Percentiles rank a stretch among this genome's conserved stretches.
These are phyloP conservation scores for Pseudogymnoascus sp. DNA, from an alignment of 2,329 filamentous ascomycete species.

Conservation along the genomic window DNA sequence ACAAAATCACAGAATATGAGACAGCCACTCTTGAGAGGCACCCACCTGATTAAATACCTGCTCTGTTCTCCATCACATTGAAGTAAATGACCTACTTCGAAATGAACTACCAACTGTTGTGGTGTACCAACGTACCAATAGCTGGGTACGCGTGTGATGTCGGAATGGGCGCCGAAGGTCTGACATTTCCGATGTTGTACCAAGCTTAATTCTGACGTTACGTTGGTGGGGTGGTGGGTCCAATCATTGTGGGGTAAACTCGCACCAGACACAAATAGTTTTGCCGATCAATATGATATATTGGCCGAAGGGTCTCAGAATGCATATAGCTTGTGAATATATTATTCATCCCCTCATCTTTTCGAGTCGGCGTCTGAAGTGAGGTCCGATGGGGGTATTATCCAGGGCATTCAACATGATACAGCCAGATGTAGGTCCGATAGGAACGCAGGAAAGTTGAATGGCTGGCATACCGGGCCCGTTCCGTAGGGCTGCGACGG, in stretches of 20 bases:
- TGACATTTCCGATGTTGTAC: background rate
- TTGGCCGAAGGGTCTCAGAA: background rate
- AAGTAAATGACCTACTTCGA: background rate
- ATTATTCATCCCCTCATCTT: background rate
- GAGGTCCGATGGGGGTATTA: background rate
- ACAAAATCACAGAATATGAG: background rate
- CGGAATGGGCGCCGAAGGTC: background rate
- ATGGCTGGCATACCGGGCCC: background rate
- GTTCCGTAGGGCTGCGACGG: background rate
- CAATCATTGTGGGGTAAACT: constrained; percentile 3
- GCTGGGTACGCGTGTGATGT: background rate
- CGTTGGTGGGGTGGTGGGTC: background rate
- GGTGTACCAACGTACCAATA: background rate
- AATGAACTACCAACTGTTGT: background rate
- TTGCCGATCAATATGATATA: background rate
- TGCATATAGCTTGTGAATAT: background rate
- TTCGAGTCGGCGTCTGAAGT: background rate
- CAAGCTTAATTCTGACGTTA: constrained; percentile 5
- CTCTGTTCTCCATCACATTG: background rate
- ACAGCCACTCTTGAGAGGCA: background rate
- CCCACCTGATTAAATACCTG: constrained; percentile 3
- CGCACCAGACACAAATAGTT: background rate
- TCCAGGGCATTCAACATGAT: background rate
- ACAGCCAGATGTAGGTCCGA: background rate
- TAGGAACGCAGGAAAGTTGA: background rate